Percentiles rank a stretch among this genome's conserved stretches.
Evolutionary conservation across 139 green algal species (phyloP).

Genomic region (Monoraphidium neglectum): DNA sequence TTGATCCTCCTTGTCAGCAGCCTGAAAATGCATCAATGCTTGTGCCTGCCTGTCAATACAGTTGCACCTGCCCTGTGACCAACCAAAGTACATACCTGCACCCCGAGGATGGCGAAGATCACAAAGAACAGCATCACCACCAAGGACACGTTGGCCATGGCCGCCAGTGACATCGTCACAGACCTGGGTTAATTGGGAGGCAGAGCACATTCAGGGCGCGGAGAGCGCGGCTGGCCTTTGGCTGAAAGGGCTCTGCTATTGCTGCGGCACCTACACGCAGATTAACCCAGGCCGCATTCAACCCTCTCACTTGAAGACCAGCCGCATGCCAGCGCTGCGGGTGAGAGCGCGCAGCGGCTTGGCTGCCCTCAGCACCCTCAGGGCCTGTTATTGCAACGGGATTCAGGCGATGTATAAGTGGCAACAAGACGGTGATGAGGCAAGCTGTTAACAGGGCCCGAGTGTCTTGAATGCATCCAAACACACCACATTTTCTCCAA

Average conservation of each 20-base stretch:
- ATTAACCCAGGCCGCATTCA: too few relatives aligned
- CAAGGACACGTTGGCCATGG: conserved; percentile 81
- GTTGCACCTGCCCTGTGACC: background rate
- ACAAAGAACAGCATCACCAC: conserved; percentile 78
- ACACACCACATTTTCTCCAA: background rate
- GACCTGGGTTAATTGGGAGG: conserved; percentile 22
- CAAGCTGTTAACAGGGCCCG: too few relatives aligned
- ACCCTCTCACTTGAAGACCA: conserved; percentile 66
- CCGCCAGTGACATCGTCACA: conserved; percentile 62
- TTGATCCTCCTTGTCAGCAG: background rate
- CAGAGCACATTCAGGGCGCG: too few relatives aligned
- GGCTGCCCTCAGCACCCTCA: conserved; percentile 70
- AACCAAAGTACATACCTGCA: conserved; percentile 63
- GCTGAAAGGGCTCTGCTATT: too few relatives aligned
- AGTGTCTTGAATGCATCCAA: too few relatives aligned
- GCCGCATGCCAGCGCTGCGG: conserved; percentile 68
- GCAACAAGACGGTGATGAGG: too few relatives aligned
- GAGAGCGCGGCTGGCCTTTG: too few relatives aligned
- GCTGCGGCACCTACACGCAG: too few relatives aligned
- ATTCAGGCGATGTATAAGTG: too few relatives aligned
- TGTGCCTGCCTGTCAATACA: background rate
- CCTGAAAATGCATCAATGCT: background rate
- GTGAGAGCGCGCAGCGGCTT: conserved; percentile 79
- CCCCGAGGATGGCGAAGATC: conserved; percentile 87
- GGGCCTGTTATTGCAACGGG: conserved; percentile 38